A percentile compares a stretch with the other conserved stretches of the same genome.
These are phyloP conservation scores for Cryphonectria nitschkei DNA, from an alignment of 2,329 filamentous ascomycete genomes.

Conservation along the genomic window DNA sequence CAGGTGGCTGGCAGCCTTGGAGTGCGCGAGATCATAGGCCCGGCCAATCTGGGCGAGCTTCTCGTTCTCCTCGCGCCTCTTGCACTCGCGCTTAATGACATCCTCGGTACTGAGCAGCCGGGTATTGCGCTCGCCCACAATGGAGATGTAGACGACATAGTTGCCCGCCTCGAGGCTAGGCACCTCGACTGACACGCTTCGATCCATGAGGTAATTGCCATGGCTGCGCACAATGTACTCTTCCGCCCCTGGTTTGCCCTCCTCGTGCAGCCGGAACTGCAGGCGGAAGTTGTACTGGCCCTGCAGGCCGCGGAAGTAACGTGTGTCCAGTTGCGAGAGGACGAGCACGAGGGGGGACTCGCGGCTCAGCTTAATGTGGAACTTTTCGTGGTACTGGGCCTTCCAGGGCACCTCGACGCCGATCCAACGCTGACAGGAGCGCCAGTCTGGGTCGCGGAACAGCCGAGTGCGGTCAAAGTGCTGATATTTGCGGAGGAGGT, in stretches of 20 bases:
- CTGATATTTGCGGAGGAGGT: constrained; percentile 62
- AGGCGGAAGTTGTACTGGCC: constrained; percentile 60
- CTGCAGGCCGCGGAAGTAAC: constrained; percentile 60
- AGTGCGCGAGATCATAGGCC: constrained; percentile 72
- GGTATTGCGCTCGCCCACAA: constrained; percentile 66
- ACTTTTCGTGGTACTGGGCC: constrained; percentile 59
- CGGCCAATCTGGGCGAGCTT: constrained; percentile 74
- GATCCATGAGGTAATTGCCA: constrained; percentile 63
- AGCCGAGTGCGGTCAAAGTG: constrained; percentile 62
- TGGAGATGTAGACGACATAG: constrained; percentile 76
- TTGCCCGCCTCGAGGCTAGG: constrained; percentile 70
- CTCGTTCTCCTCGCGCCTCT: constrained; percentile 69
- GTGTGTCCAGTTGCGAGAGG: constrained; percentile 59
- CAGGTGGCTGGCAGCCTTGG: constrained; percentile 51
- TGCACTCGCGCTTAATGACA: constrained; percentile 67
- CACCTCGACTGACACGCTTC: constrained; percentile 78
- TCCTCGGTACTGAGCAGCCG: constrained; percentile 62
- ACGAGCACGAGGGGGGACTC: constrained; percentile 58
- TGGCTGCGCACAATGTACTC: constrained; percentile 61
- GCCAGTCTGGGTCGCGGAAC: constrained; percentile 59
- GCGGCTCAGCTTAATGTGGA: constrained; percentile 53
- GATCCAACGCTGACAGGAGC: constrained; percentile 48
- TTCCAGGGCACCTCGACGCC: constrained; percentile 57
- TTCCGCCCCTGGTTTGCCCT: constrained; percentile 46
- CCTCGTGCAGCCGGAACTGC: constrained; percentile 56